These are phyloP conservation scores for Stephanodiscus triporus DNA, from an alignment of 108 stramenopile genomes.

Conservation along the genomic window DNA sequence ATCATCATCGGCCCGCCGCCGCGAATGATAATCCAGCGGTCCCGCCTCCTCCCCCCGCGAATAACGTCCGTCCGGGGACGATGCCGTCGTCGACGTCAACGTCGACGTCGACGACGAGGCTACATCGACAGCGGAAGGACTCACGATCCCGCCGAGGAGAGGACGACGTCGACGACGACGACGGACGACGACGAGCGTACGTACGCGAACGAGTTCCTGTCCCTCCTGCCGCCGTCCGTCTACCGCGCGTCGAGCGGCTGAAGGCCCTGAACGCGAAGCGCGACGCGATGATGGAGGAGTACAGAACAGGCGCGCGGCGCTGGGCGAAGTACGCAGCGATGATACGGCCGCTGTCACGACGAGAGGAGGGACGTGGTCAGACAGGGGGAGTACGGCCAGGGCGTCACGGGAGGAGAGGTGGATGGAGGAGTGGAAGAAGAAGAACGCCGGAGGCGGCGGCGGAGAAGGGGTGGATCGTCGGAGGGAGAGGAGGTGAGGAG, in stretches of 20 bases:
- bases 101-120: not conserved
- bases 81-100: constrained; percentile 1
- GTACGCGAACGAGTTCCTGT: constrained; percentile 29
- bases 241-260: constrained; percentile 65
- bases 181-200: constrained; percentile 9
- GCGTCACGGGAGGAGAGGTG: constrained; percentile 42
- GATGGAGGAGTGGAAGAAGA: constrained; percentile 39
- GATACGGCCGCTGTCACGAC: constrained; percentile 70
- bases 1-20: too few relatives aligned
- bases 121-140: too few relatives aligned
- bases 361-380: constrained; percentile 58
- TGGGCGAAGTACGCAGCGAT: constrained; percentile 66
- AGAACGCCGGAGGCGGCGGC: constrained; percentile 6
- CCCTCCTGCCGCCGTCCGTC: constrained; percentile 59
- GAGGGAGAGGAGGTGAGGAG: too few relatives aligned
- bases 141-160: not conserved
- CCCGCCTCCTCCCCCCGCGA: not conserved
- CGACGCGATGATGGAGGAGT: constrained; percentile 60
- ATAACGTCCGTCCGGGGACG: not conserved
- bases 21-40: too few relatives aligned
- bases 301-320: constrained; percentile 70
- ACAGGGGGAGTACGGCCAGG: constrained; percentile 39
- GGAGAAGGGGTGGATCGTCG: too few relatives aligned
- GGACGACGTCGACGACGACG: not conserved
- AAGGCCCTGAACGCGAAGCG: constrained; percentile 63